A percentile compares a stretch with the other conserved stretches of the same genome.
Evolutionary conservation across 2,329 filamentous ascomycete genomes (phyloP).

Genomic region (Verticillium albo-atrum): DNA sequence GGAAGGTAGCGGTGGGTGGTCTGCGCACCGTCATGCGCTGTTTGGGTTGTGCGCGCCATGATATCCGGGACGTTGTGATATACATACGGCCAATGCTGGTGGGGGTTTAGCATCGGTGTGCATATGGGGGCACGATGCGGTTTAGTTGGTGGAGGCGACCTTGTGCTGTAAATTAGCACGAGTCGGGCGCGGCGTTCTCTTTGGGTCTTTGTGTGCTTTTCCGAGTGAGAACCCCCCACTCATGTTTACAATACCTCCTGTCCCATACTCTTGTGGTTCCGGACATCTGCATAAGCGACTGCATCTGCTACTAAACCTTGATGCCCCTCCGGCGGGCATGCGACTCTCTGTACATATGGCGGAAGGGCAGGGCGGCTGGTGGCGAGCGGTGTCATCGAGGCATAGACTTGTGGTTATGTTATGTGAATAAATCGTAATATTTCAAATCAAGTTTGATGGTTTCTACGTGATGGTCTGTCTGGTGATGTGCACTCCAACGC

Average conservation of each 20-base stretch:
- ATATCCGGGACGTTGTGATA: background rate
- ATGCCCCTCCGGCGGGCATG: background rate
- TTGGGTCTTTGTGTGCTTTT: background rate
- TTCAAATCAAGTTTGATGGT: background rate
- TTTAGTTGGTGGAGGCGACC: background rate
- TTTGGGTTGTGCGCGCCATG: too few species aligned
- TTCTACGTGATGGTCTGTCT: background rate
- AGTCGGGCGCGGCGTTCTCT: background rate
- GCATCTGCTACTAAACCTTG: background rate
- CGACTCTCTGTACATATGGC: background rate
- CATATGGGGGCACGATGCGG: background rate
- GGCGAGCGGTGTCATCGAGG: constrained; percentile 3
- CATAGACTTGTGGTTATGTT: constrained; percentile 7
- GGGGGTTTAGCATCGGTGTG: background rate
- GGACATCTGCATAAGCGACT: background rate
- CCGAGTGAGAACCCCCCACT: background rate
- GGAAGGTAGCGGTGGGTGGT: background rate
- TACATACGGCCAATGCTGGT: background rate
- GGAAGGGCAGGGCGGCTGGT: background rate
- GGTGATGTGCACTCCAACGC: too few species aligned
- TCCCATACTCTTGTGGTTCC: background rate
- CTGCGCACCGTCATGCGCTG: background rate
- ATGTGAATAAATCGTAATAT: background rate
- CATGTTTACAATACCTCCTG: background rate
- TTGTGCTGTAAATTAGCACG: background rate